phyloP scores from a whole-genome alignment of 2,329 filamentous ascomycete species.

The Penicillium griseofulvum region DNA sequence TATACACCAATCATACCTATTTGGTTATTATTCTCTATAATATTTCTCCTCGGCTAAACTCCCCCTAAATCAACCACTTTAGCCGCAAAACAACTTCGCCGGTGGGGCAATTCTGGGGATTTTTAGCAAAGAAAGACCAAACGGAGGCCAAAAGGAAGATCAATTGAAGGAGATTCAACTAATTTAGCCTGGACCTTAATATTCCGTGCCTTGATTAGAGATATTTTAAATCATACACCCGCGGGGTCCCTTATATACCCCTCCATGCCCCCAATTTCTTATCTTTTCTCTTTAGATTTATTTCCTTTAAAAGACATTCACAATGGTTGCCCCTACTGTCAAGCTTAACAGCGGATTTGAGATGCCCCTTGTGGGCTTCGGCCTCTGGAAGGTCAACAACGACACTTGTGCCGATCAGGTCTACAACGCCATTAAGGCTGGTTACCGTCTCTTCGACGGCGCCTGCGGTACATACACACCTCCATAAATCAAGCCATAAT shows the following conservation, averaged over 20 bases:
- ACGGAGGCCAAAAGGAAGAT: background rate
- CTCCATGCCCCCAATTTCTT: background rate
- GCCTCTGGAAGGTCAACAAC: conserved; percentile 79
- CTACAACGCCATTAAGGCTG: conserved; percentile 67
- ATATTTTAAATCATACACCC: background rate
- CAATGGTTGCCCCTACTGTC: conserved; percentile 27
- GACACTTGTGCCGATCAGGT: conserved; percentile 70
- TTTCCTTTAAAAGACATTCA: background rate
- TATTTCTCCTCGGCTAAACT: background rate
- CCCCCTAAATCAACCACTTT: conserved; percentile 4
- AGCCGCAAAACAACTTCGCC: conserved; percentile 9
- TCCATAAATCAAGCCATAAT: background rate
- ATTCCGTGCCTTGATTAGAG: background rate
- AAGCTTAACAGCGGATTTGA: conserved; percentile 30
- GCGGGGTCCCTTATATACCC: conserved; percentile 3
- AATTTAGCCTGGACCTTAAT: conserved; percentile 6
- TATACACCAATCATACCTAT: background rate
- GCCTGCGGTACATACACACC: conserved; percentile 50
- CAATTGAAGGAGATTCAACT: background rate
- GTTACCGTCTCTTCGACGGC: conserved; percentile 61
- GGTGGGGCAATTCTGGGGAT: conserved; percentile 6
- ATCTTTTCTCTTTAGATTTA: background rate
- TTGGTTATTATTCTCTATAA: background rate
- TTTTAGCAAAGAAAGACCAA: background rate
- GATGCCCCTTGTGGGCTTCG: conserved; percentile 47